These are phyloP conservation scores for Acanthamoeba healyi DNA, from an alignment of 208 protist genomes.

Conservation along the genomic window DNA sequence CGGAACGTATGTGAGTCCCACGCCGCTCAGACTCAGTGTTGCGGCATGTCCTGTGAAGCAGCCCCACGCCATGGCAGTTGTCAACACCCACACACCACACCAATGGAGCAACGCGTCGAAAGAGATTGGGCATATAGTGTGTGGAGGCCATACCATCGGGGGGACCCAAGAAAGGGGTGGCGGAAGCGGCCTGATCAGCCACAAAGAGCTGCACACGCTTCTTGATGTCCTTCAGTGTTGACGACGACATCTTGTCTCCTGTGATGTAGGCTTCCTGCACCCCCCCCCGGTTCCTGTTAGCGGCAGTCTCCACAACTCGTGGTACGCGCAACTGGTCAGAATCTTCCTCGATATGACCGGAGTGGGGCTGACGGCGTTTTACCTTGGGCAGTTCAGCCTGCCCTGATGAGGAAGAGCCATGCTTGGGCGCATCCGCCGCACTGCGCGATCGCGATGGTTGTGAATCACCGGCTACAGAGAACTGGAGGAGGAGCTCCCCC, in stretches of 20 bases:
- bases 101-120: not conserved
- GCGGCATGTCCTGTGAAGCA: not conserved
- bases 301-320: too few species aligned
- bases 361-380: not conserved
- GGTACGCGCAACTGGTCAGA: not conserved
- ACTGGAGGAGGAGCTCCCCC: constrained; percentile 31
- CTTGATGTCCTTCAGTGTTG: not conserved
- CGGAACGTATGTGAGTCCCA: not conserved
- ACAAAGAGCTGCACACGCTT: not conserved
- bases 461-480: not conserved
- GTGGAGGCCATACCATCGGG: not conserved
- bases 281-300: too few species aligned
- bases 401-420: not conserved
- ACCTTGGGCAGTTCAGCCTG: not conserved
- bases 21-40: not conserved
- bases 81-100: too few species aligned
- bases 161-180: not conserved
- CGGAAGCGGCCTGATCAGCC: not conserved
- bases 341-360: not conserved
- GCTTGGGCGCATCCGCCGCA: not conserved
- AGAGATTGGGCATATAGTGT: not conserved
- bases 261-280: constrained; percentile 12
- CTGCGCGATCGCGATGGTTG: not conserved
- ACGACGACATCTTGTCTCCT: constrained; percentile 26
- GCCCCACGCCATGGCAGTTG: too few species aligned